Evolutionary conservation across 169 alveolate species (phyloP).

Genomic region (Babesia sp.): DNA sequence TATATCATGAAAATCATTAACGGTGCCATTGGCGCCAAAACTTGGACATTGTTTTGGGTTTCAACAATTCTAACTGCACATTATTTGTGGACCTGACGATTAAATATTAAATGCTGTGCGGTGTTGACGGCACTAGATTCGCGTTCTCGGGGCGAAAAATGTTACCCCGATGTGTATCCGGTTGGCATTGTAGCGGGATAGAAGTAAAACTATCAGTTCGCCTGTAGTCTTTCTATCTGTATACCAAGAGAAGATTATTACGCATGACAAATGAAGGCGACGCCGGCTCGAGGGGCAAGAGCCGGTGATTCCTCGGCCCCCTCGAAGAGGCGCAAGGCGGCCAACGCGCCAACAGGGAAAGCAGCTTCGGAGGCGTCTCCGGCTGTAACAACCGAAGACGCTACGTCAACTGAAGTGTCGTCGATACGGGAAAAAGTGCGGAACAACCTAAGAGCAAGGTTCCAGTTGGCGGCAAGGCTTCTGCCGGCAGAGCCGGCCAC

Average conservation of each 20-base stretch:
- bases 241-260: background rate
- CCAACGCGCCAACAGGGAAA: background rate
- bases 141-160: background rate
- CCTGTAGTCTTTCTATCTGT: no score
- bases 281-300: background rate
- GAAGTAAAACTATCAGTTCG: no score
- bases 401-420: background rate
- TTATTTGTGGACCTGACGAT: no score
- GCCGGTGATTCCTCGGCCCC: background rate
- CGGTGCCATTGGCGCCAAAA: no score
- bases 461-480: conserved; percentile 31
- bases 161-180: background rate
- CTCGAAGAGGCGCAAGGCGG: background rate
- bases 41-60: no score
- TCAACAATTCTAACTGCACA: no score
- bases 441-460: background rate
- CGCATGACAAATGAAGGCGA: background rate
- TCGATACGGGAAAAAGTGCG: conserved; percentile 5
- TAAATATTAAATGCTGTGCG: no score
- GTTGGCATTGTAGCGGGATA: background rate
- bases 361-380: background rate
- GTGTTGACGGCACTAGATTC: background rate
- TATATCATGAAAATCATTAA: conserved; percentile 9
- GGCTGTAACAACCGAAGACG: background rate
- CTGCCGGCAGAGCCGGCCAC: background rate